A percentile compares a stretch with the other conserved stretches of the same genome.
These are phyloP conservation scores for Dipteronia sinensis DNA, from an alignment of 345 rosid genomes.

Conservation along the genomic window DNA sequence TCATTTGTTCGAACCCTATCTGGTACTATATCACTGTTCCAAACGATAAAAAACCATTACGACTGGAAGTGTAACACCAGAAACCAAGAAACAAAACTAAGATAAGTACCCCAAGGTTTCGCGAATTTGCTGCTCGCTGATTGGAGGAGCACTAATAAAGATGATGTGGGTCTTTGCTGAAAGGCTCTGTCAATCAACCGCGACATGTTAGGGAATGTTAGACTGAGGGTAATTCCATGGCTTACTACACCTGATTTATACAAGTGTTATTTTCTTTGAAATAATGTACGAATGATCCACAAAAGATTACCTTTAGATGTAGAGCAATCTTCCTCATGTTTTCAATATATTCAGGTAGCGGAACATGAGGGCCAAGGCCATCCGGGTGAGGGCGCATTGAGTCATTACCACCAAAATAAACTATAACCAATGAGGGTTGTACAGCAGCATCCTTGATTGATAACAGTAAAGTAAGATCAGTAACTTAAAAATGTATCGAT, in stretches of 20 bases:
- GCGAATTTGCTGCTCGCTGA: constrained; percentile 55
- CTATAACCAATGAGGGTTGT: constrained; percentile 86
- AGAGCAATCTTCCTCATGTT: constrained; percentile 79
- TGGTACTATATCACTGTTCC: constrained; percentile 24
- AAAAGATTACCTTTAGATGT: constrained; percentile 65
- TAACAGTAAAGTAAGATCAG: not conserved
- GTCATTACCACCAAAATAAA: constrained; percentile 96
- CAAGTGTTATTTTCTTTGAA: not conserved
- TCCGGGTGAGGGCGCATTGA: constrained; percentile 63
- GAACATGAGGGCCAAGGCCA: constrained; percentile 86
- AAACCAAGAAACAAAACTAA: constrained; percentile 1
- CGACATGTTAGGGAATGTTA: not conserved
- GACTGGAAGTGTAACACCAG: not conserved
- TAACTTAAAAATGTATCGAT: not conserved
- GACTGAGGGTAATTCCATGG: not conserved
- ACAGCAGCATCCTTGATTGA: constrained; percentile 53
- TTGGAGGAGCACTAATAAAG: constrained; percentile 72
- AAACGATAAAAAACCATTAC: not conserved
- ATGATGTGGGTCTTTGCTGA: constrained; percentile 67
- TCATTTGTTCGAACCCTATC: constrained; percentile 60
- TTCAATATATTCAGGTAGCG: constrained; percentile 61
- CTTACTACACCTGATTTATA: no score
- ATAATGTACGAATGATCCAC: not conserved
- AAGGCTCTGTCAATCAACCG: constrained; percentile 57
- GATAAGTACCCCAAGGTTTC: constrained; percentile 29